Conservation (phyloP, 495 filamentous ascomycete species). For the Penicillium goetzii region DNA sequence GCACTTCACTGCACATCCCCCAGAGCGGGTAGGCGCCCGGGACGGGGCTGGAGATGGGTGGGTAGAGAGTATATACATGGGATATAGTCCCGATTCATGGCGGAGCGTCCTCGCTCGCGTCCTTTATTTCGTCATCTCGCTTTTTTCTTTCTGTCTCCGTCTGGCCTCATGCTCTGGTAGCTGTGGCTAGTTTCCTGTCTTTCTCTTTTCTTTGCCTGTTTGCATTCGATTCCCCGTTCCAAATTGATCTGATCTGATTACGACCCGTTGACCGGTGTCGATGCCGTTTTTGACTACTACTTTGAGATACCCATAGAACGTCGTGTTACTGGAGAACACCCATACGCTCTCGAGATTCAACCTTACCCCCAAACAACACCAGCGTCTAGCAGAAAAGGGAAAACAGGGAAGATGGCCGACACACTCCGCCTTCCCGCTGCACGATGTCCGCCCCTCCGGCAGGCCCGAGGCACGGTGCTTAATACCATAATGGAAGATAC, state of each 20-base stretch:
- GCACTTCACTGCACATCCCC: conserved; percentile 17
- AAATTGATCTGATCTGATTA: conserved; percentile 6
- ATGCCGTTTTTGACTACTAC: conserved; percentile 32
- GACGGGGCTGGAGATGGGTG: neutral
- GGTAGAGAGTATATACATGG: conserved; percentile 16
- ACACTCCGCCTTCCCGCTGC: conserved; percentile 60
- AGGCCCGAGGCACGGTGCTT: conserved; percentile 71
- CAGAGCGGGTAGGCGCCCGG: conserved; percentile 18
- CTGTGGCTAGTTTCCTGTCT: conserved; percentile 33
- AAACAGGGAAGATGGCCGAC: conserved; percentile 62
- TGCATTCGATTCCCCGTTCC: conserved; percentile 17
- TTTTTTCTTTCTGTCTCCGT: conserved; percentile 26
- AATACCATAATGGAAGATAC: conserved; percentile 86
- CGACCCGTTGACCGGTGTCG: conserved; percentile 53
- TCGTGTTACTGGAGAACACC: conserved; percentile 20
- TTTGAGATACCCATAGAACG: conserved; percentile 45
- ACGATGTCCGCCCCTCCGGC: conserved; percentile 65
- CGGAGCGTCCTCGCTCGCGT: conserved; percentile 27
- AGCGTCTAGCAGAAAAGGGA: neutral
- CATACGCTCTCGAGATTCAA: conserved; percentile 23
- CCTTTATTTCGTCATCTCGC: conserved; percentile 33
- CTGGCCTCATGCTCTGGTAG: conserved; percentile 45
- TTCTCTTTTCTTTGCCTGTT: conserved; percentile 10
- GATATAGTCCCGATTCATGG: conserved; percentile 32
- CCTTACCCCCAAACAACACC: neutral